phyloP scores from a whole-genome alignment of 768 basidiomycete species.

The Suillus cothurnatus region DNA sequence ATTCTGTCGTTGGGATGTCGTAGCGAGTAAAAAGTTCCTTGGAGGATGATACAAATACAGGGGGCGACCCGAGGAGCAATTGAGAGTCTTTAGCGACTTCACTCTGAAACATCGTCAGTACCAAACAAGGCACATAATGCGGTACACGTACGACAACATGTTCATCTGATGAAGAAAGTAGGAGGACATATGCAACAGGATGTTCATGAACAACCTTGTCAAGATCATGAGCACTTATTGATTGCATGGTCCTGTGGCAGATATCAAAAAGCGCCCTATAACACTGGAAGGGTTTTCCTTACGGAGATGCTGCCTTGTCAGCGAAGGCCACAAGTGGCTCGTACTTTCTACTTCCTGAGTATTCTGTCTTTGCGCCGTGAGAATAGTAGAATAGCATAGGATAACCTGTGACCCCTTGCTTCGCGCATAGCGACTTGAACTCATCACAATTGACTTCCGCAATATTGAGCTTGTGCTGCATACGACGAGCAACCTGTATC shows the following conservation, averaged over 20 bases:
- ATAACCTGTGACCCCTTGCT: slow-evolving; percentile 73
- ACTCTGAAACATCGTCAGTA: slow-evolving; percentile 35
- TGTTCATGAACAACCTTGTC: slow-evolving; percentile 44
- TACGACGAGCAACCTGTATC: slow-evolving; percentile 67
- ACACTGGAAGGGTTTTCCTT: slow-evolving; percentile 31
- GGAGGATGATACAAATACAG: slow-evolving; percentile 46
- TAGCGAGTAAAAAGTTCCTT: slow-evolving; percentile 36
- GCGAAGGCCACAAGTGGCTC: slow-evolving; percentile 74
- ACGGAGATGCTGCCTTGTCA: slow-evolving; percentile 75
- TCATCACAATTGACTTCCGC: slow-evolving; percentile 91
- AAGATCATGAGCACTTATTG: slow-evolving; percentile 46
- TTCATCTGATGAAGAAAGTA: slow-evolving; percentile 42
- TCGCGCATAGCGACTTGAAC: slow-evolving; percentile 63
- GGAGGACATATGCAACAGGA: slow-evolving; percentile 60
- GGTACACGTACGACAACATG: slow-evolving; percentile 33
- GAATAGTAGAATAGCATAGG: slow-evolving; percentile 79
- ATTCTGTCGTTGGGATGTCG: slow-evolving; percentile 37
- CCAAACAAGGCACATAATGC: neutral
- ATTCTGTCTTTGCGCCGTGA: slow-evolving; percentile 66
- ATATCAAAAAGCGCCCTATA: slow-evolving; percentile 7
- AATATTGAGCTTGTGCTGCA: slow-evolving; percentile 73
- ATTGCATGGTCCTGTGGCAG: slow-evolving; percentile 38
- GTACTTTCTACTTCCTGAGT: slow-evolving; percentile 70
- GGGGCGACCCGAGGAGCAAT: slow-evolving; percentile 49
- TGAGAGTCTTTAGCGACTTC: slow-evolving; percentile 59